Evolutionary conservation across 2,329 filamentous ascomycete genomes (phyloP).

Genomic region (Rhynchosporium graminicola): DNA sequence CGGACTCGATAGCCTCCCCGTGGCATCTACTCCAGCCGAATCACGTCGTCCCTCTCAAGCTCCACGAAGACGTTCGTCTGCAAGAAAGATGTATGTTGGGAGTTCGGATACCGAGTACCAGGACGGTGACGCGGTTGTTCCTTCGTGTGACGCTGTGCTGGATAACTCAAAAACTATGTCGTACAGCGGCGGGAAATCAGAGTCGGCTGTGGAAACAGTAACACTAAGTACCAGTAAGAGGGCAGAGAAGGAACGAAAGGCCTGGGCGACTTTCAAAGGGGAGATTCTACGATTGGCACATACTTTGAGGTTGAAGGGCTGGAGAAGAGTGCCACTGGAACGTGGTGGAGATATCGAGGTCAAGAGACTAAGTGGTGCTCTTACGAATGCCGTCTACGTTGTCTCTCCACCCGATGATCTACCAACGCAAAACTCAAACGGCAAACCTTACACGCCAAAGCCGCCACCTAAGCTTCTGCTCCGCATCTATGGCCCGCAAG

Average conservation of each 20-base stretch:
- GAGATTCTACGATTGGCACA: conserved; percentile 89
- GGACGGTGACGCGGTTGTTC: conserved; percentile 81
- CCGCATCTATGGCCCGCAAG: conserved; percentile 91
- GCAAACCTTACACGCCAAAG: conserved; percentile 35
- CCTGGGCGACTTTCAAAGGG: conserved; percentile 85
- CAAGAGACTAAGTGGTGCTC: conserved; percentile 79
- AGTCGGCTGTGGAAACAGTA: conserved; percentile 42
- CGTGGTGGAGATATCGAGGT: conserved; percentile 68
- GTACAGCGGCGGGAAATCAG: conserved; percentile 60
- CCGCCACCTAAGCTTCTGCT: conserved; percentile 70
- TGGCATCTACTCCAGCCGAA: conserved; percentile 30
- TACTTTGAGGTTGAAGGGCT: conserved; percentile 86
- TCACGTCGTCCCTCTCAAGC: conserved; percentile 27
- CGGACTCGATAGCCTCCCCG: conserved; percentile 37
- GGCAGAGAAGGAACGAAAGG: conserved; percentile 68
- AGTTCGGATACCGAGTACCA: conserved; percentile 85
- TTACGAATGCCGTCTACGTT: conserved; percentile 97
- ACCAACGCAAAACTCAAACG: conserved; percentile 45
- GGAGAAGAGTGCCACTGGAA: conserved; percentile 79
- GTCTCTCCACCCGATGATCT: conserved; percentile 77
- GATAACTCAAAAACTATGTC: conserved; percentile 89
- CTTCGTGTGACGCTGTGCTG: conserved; percentile 78
- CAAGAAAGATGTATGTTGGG: conserved; percentile 42
- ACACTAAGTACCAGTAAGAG: conserved; percentile 47
- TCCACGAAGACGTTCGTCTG: conserved; percentile 26